These are phyloP conservation scores for Phytophthora pisi DNA, from an alignment of 352 stramenopile species.

Conservation along the genomic window DNA sequence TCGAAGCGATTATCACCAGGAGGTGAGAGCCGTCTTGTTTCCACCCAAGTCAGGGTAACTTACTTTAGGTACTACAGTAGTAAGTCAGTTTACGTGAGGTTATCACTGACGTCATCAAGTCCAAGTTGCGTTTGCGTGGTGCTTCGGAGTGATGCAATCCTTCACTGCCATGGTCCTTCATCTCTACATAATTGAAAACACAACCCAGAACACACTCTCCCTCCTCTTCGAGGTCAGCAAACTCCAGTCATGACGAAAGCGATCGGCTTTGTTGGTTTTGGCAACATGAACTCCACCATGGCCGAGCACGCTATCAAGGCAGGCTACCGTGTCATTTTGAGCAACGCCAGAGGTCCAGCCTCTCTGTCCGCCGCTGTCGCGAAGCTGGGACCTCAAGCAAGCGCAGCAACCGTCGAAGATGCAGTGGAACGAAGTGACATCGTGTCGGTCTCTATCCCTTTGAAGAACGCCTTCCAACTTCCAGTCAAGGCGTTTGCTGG, in stretches of 20 bases:
- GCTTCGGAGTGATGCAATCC: neutral
- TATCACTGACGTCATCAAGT: neutral
- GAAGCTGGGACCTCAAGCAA: conserved; percentile 8
- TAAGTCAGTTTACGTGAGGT: neutral
- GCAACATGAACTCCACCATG: neutral
- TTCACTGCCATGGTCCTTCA: neutral
- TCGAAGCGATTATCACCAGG: conserved; percentile 56
- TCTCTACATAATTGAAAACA: neutral
- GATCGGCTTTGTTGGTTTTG: conserved; percentile 16
- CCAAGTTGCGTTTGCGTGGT: neutral
- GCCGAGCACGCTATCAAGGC: conserved; percentile 13
- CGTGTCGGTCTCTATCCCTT: conserved; percentile 17
- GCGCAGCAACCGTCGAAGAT: conserved; percentile 11
- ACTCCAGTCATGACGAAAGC: neutral
- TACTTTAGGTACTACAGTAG: too few species aligned
- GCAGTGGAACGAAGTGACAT: conserved; percentile 9
- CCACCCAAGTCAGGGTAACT: neutral
- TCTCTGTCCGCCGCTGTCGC: conserved; percentile 1
- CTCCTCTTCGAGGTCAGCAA: neutral
- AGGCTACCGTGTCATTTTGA: conserved; percentile 18
- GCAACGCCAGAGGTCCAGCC: conserved; percentile 13
- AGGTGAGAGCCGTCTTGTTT: conserved; percentile 37
- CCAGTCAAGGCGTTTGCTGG: conserved; percentile 6
- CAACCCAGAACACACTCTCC: neutral
- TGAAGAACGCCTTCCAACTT: conserved; percentile 4